Percentiles rank a stretch among this genome's conserved stretches.
These are phyloP conservation scores for Camptophora hylomeconis DNA, from an alignment of 2,329 filamentous ascomycete genomes.

Conservation along the genomic window DNA sequence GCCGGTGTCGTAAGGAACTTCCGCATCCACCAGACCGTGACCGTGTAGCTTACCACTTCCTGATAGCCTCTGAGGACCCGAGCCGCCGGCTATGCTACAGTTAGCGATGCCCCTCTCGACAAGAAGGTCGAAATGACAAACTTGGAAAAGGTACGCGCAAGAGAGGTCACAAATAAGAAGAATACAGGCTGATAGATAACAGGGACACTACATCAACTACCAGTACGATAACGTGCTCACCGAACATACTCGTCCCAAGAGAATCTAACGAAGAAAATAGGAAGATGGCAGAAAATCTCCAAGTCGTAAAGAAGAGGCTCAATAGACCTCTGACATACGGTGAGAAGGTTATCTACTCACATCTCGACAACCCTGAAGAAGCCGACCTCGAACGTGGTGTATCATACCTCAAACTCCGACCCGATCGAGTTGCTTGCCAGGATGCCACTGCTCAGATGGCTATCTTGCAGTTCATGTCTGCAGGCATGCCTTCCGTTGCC, in stretches of 20 bases:
- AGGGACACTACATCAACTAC: conserved; percentile 95
- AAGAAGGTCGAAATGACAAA: conserved; percentile 94
- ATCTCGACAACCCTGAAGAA: conserved; percentile 89
- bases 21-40: conserved; percentile 2
- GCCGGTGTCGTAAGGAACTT: conserved; percentile 31
- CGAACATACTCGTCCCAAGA: background rate
- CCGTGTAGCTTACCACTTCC: conserved; percentile 10
- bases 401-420: conserved; percentile 92
- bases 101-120: conserved; percentile 68
- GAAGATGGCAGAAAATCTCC: conserved; percentile 97
- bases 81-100: conserved; percentile 17
- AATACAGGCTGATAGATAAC: conserved; percentile 15
- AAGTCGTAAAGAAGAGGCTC: conserved; percentile 75
- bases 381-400: conserved; percentile 93
- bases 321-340: conserved; percentile 89
- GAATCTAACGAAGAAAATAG: conserved; percentile 21
- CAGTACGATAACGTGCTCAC: conserved; percentile 30
- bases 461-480: conserved; percentile 98
- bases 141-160: conserved; percentile 56
- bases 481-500: conserved; percentile 87
- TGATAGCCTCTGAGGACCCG: conserved; percentile 19
- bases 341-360: conserved; percentile 98
- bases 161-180: conserved; percentile 11
- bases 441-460: conserved; percentile 99
- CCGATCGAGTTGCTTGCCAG: conserved; percentile 96